Evolutionary conservation across 805 yeast species (phyloP), one percentile per base, ranked within the genome.

Genomic region (Saturnispora bothae): DNA sequence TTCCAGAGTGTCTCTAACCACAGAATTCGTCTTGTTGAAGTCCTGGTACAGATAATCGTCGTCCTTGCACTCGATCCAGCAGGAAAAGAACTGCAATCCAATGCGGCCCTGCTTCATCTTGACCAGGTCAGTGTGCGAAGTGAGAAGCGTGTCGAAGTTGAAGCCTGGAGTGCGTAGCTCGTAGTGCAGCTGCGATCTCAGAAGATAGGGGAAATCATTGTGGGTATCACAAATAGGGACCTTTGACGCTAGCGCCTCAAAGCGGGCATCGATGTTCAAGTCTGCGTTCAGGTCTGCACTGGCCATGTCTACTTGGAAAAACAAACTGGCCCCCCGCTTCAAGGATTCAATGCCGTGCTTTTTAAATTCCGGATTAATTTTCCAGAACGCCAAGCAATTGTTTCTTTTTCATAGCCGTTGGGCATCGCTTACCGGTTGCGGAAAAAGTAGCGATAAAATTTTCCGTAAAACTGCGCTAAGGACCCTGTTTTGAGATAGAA

Each of bases 1-100:
- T 45, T 71, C 78, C 44, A 71, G 34, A 1, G 76, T 70, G 49
- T 71, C 76, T 43, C 76, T 53, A 3, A 71, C 76, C 4, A 64
- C 64, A 30, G 57, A 51, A 41, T 61, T 66, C 22, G 65, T 56
- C 41, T 52, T 51, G 48, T 69, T 65, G 53, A 69, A 71, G 45
- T 69, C 69, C 34, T 60, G 60, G 37, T 62, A 66, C 4, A 61
- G 48, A 33, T 51, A 52, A 41, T 60, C 61, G 10, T 59, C 61
- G n/a, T 50, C 52, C 36, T 67, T 66, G 45, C 71, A 66, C 44
- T 68, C 73, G 31, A 68, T 64, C 51, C 53, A 71, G 33, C 70
- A 67, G 38, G 69, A 61, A 51, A 70, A 71, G 50, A 71, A 71
- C 45, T 71, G 76, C 21, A 67, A 49, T 0, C 76, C 76, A 12